A percentile compares a stretch with the other conserved stretches of the same genome.
phyloP scores from a whole-genome alignment of 805 yeast species.

The Zygotorulaspora chibaensis region DNA sequence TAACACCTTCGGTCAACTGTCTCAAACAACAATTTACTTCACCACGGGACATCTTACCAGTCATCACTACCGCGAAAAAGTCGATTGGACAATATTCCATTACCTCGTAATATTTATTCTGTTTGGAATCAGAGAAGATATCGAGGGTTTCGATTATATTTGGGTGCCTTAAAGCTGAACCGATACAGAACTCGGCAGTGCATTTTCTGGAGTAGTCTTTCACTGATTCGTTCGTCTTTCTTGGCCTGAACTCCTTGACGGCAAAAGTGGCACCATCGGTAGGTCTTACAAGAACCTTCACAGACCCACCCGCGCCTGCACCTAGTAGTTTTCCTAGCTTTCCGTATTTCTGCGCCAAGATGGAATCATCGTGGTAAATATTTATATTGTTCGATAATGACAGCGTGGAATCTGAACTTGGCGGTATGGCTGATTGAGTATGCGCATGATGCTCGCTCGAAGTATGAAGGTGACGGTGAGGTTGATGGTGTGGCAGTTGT shows the following conservation, averaged over 20 bases:
- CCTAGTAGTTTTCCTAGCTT: slow-evolving; percentile 72
- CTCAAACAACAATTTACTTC: slow-evolving; percentile 79
- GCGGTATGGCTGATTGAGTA: slow-evolving; percentile 37
- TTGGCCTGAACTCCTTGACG: slow-evolving; percentile 74
- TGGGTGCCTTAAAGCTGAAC: slow-evolving; percentile 76
- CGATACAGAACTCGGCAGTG: slow-evolving; percentile 85
- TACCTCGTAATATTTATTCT: slow-evolving; percentile 68
- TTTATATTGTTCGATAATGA: slow-evolving; percentile 33
- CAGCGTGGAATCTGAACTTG: slow-evolving; percentile 33
- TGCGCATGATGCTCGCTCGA: slow-evolving; percentile 26
- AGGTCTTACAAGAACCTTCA: slow-evolving; percentile 63
- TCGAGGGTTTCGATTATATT: slow-evolving; percentile 76
- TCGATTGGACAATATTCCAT: slow-evolving; percentile 86
- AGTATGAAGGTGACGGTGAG: slow-evolving; percentile 4
- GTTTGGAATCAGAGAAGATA: slow-evolving; percentile 52
- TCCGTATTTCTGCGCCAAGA: slow-evolving; percentile 59
- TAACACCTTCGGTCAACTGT: slow-evolving; percentile 69
- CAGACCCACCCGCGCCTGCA: slow-evolving; percentile 87
- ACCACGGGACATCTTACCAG: slow-evolving; percentile 73
- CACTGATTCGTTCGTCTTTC: slow-evolving; percentile 62
- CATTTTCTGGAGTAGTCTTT: slow-evolving; percentile 82
- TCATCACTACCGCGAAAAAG: slow-evolving; percentile 83
- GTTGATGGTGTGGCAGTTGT: slow-evolving; percentile 2
- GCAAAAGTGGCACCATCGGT: slow-evolving; percentile 72
- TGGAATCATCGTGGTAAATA: slow-evolving; percentile 50